These are phyloP conservation scores for Cutaneotrichosporon cutaneum DNA, from an alignment of 1,284 basidiomycete species.

Conservation along the genomic window DNA sequence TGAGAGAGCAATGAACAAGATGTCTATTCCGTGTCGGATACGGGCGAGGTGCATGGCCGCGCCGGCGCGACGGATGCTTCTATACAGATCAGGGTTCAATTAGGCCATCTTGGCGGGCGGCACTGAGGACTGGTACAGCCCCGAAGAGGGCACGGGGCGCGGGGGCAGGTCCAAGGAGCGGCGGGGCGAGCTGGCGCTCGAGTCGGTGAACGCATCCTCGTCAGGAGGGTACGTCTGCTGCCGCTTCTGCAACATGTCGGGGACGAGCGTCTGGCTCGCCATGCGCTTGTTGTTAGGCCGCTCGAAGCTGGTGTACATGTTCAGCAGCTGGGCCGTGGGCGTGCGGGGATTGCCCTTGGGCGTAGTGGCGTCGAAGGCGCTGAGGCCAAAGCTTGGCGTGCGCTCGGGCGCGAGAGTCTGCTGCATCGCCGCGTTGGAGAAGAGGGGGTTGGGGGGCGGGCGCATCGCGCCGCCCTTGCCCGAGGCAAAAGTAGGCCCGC, in stretches of 20 bases:
- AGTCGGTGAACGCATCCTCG: background rate
- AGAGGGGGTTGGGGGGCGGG: conserved; percentile 20
- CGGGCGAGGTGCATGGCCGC: background rate
- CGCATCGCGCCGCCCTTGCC: background rate
- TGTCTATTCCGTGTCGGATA: background rate
- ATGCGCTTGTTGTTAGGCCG: conserved; percentile 50
- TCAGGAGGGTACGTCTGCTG: background rate
- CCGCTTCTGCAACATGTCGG: conserved; percentile 33
- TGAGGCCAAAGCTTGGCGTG: conserved; percentile 41
- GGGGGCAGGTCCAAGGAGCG: background rate
- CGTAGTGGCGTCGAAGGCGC: conserved; percentile 8
- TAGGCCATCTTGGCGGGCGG: background rate
- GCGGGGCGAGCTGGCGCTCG: background rate
- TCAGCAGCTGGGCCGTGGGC: conserved; percentile 7
- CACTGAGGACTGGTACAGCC: background rate
- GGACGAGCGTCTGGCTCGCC: conserved; percentile 47
- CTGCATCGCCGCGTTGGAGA: conserved; percentile 38
- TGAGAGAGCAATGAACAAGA: background rate
- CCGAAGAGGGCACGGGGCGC: background rate
- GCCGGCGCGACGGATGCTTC: background rate
- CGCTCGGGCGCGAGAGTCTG: conserved; percentile 52
- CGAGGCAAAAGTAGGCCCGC: conserved; percentile 18
- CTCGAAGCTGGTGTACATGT: conserved; percentile 20
- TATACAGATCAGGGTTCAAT: background rate
- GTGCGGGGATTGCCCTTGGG: conserved; percentile 11